phyloP scores from a whole-genome alignment of 1,284 basidiomycete species.

The Ustilago hordei region DNA sequence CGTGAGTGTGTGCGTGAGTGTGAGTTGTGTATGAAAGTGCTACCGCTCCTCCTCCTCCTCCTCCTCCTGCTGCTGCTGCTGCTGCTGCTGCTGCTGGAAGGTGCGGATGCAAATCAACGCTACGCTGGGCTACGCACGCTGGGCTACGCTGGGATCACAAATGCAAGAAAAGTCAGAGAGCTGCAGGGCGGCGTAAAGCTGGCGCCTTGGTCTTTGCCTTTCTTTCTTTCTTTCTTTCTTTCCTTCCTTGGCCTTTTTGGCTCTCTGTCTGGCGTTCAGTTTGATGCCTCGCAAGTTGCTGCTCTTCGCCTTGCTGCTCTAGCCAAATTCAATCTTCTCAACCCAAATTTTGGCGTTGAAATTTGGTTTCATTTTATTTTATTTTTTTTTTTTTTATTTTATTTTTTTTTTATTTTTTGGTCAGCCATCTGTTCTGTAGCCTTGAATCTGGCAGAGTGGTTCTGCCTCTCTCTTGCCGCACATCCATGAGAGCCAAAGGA shows the following conservation, averaged over 20 bases:
- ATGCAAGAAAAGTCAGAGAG: no score
- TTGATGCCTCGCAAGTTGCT: no score
- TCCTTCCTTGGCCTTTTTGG: no score
- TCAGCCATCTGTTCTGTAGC: not conserved
- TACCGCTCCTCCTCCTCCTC: not conserved
- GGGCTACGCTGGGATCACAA: no score
- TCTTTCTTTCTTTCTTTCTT: no score
- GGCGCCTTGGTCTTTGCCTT: no score
- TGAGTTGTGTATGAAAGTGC: not conserved
- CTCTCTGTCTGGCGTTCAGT: no score
- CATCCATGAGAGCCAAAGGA: not conserved
- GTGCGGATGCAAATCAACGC: no score
- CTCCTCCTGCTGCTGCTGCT: not conserved
- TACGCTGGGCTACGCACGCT: no score
- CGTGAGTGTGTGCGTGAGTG: not conserved
- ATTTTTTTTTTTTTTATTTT: no score
- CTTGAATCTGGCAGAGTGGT: not conserved
- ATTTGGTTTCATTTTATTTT: not conserved
- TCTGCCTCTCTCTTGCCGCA: constrained; percentile 8
- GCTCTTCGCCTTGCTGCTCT: not conserved
- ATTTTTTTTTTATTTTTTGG: no score
- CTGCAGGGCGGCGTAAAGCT: no score
- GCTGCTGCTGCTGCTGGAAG: not conserved
- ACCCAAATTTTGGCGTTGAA: not conserved
- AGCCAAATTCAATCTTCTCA: not conserved